These are phyloP conservation scores for Apiospora saccharicola DNA, from an alignment of 2,329 filamentous ascomycete species.

Conservation along the genomic window DNA sequence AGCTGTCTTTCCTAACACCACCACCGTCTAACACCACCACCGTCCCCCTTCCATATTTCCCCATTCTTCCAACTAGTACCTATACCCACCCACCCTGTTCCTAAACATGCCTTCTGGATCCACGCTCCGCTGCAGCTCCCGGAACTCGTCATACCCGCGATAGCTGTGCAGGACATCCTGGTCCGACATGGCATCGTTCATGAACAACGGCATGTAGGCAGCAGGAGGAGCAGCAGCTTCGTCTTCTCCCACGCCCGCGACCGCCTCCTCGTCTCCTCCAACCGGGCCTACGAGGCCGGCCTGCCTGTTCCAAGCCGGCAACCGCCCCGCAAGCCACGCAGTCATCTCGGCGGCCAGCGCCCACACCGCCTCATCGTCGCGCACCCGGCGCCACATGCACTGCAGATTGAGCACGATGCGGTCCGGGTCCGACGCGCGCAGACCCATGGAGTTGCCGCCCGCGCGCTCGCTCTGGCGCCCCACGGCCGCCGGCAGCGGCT, in stretches of 20 bases:
- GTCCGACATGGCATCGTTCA: constrained; percentile 15
- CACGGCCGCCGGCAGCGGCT: constrained; percentile 41
- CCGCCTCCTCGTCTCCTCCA: background rate
- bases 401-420: constrained; percentile 38
- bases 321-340: background rate
- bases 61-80: background rate
- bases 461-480: constrained; percentile 32
- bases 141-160: background rate
- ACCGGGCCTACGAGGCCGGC: background rate
- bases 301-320: background rate
- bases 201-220: constrained; percentile 11
- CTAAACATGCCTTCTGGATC: constrained; percentile 12
- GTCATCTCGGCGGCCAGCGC: background rate
- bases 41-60: background rate
- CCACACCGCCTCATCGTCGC: background rate
- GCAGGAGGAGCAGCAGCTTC: background rate
- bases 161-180: background rate
- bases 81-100: constrained; percentile 2
- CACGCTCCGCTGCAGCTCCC: constrained; percentile 16
- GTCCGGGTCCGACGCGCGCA: constrained; percentile 33
- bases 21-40: background rate
- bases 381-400: constrained; percentile 32
- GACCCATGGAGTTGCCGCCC: constrained; percentile 39
- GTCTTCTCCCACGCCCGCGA: background rate
- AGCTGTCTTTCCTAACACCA: background rate